Evolutionary conservation across 2,329 filamentous ascomycete genomes (phyloP).

Genomic region (Cladosporium oxysporum): DNA sequence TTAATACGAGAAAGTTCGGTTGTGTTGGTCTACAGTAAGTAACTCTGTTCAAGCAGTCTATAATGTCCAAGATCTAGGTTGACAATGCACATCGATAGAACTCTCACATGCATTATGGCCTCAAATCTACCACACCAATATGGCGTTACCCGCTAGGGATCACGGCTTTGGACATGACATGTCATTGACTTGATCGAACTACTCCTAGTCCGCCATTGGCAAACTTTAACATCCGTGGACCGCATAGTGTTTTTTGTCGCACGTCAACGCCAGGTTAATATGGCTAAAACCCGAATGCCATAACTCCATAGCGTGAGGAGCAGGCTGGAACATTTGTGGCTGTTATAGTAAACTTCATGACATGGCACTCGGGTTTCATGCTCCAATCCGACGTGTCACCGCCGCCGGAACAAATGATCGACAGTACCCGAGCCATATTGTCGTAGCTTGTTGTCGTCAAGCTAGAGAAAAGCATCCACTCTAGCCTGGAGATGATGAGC

Average conservation of each 20-base stretch:
- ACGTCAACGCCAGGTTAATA: not conserved
- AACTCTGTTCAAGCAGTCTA: not conserved
- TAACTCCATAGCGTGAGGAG: not conserved
- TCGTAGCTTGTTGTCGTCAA: constrained; percentile 9
- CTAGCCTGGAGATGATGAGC: constrained; percentile 7
- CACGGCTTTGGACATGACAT: not conserved
- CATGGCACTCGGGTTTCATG: not conserved
- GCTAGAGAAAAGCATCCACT: constrained; percentile 6
- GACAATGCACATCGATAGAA: not conserved
- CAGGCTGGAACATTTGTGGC: not conserved
- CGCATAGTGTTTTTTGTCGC: not conserved
- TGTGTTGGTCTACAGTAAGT: not conserved
- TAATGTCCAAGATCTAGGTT: not conserved
- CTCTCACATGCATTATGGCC: not conserved
- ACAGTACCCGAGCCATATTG: constrained; percentile 13
- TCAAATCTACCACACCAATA: not conserved
- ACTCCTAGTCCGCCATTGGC: not conserved
- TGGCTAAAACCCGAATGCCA: not conserved
- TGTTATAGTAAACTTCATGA: not conserved
- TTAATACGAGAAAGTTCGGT: not conserved
- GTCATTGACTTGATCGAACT: not conserved
- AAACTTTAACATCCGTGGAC: not conserved
- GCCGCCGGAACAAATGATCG: constrained; percentile 11
- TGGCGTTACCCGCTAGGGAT: not conserved
- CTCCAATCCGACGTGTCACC: constrained; percentile 4